Percentiles rank a stretch among this genome's conserved stretches.
Evolutionary conservation across 169 alveolate species (phyloP).

Genomic region (Plasmodium chabaudi): DNA sequence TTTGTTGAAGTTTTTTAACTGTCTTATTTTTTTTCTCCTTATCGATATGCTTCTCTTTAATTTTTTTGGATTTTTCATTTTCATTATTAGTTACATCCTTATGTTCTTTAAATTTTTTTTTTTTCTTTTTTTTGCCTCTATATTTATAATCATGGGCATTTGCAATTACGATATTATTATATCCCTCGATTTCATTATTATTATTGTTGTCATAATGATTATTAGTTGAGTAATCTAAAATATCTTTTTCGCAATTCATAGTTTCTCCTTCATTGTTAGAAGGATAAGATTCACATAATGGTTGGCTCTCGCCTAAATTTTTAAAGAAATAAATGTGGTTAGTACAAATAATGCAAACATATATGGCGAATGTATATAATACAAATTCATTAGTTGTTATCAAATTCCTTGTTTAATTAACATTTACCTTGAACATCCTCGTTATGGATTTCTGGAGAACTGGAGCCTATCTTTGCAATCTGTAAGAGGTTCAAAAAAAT

Average conservation of each 20-base stretch:
- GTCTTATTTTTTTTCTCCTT: conserved; percentile 33
- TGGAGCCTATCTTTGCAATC: conserved; percentile 50
- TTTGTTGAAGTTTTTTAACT: neutral
- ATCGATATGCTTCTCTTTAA: conserved; percentile 17
- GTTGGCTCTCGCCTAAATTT: no score
- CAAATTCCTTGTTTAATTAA: neutral
- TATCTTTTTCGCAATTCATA: neutral
- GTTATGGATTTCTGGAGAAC: conserved; percentile 6
- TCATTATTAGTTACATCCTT: conserved; percentile 16
- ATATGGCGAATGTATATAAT: no score
- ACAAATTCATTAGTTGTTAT: neutral
- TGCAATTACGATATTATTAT: neutral
- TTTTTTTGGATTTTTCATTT: conserved; percentile 36
- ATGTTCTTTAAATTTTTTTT: conserved; percentile 1
- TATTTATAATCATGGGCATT: conserved; percentile 1
- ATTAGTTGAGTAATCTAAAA: neutral
- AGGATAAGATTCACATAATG: no score
- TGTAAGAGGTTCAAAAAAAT: conserved; percentile 15
- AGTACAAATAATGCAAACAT: no score
- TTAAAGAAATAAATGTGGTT: no score
- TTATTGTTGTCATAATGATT: no score
- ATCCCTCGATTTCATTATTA: neutral
- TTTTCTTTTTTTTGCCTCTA: conserved; percentile 14
- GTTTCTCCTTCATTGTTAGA: neutral
- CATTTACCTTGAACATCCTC: neutral